Evolutionary conservation across 23 red algal species (phyloP).

Genomic region (Agarophyton chilense): DNA sequence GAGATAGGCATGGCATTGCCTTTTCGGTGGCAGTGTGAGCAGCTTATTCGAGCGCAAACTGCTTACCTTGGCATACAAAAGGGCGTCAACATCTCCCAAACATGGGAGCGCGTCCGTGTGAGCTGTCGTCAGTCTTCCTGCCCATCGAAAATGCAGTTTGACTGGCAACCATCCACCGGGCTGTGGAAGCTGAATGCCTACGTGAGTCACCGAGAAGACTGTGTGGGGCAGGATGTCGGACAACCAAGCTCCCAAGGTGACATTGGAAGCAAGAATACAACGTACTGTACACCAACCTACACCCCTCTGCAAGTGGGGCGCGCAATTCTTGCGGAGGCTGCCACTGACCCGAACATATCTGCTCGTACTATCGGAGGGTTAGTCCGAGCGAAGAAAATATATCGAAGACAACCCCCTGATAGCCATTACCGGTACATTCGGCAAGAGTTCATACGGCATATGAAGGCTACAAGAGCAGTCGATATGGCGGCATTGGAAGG

Average conservation of each 20-base stretch:
- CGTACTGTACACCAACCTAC: background rate
- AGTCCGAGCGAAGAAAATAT: conserved; percentile 25
- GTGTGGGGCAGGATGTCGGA: conserved; percentile 13
- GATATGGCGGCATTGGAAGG: conserved; percentile 53
- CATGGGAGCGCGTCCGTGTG: too few relatives aligned
- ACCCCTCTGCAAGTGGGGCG: conserved; percentile 13
- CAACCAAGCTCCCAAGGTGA: too few relatives aligned
- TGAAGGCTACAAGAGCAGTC: background rate
- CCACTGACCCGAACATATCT: conserved; percentile 18
- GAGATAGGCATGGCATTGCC: background rate
- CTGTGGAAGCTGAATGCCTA: conserved; percentile 42
- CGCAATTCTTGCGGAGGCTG: background rate
- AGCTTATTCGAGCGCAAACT: conserved; percentile 54
- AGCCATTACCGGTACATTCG: conserved; percentile 20
- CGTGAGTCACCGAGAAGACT: conserved; percentile 13
- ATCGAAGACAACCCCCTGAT: conserved; percentile 36
- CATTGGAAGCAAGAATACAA: background rate
- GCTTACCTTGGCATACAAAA: too few relatives aligned
- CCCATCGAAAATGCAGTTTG: too few relatives aligned
- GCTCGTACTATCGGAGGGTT: background rate
- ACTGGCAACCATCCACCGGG: conserved; percentile 4
- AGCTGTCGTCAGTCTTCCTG: too few relatives aligned
- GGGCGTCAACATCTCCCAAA: too few relatives aligned
- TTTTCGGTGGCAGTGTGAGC: conserved; percentile 48
- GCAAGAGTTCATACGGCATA: background rate